Conservation (phyloP, 2,329 filamentous ascomycete genomes). For the Cylindrodendrum hubeiense region DNA sequence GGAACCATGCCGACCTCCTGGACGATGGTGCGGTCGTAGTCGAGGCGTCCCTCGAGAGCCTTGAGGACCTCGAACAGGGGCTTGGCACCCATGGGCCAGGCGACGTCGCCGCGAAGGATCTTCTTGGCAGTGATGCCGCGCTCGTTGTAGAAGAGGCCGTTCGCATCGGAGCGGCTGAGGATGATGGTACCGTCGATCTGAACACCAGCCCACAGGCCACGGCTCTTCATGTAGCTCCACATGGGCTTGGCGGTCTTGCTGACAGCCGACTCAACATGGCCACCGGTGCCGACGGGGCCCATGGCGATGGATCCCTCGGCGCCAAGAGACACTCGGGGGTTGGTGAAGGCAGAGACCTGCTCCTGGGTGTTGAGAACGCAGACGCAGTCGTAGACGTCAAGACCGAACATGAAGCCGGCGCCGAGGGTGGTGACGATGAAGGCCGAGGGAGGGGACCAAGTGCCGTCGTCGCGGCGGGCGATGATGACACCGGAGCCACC, state of each 20-base stretch:
- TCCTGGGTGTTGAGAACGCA: slow-evolving; percentile 78
- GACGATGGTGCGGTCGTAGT: slow-evolving; percentile 43
- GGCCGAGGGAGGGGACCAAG: slow-evolving; percentile 79
- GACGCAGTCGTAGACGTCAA: slow-evolving; percentile 83
- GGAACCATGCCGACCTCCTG: slow-evolving; percentile 42
- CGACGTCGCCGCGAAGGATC: slow-evolving; percentile 53
- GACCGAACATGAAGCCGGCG: slow-evolving; percentile 77
- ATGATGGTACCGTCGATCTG: slow-evolving; percentile 86
- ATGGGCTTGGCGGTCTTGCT: slow-evolving; percentile 66
- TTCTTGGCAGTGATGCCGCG: slow-evolving; percentile 51
- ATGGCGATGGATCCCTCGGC: slow-evolving; percentile 78
- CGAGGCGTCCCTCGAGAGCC: slow-evolving; percentile 50
- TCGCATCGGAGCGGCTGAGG: slow-evolving; percentile 82
- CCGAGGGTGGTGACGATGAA: slow-evolving; percentile 79
- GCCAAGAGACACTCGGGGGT: slow-evolving; percentile 74
- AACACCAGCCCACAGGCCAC: slow-evolving; percentile 83
- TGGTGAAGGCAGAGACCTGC: slow-evolving; percentile 76
- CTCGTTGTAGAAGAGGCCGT: slow-evolving; percentile 81
- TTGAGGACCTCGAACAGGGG: slow-evolving; percentile 55
- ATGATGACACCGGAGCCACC: slow-evolving; percentile 71
- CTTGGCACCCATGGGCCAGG: slow-evolving; percentile 55
- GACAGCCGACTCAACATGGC: slow-evolving; percentile 60
- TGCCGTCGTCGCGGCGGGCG: slow-evolving; percentile 67
- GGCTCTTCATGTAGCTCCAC: slow-evolving; percentile 85
- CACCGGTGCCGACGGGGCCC: slow-evolving; percentile 70